Percentiles rank a stretch among this genome's conserved stretches.
phyloP scores from a whole-genome alignment of 441 rosid genomes.

The Sinapis alba region DNA sequence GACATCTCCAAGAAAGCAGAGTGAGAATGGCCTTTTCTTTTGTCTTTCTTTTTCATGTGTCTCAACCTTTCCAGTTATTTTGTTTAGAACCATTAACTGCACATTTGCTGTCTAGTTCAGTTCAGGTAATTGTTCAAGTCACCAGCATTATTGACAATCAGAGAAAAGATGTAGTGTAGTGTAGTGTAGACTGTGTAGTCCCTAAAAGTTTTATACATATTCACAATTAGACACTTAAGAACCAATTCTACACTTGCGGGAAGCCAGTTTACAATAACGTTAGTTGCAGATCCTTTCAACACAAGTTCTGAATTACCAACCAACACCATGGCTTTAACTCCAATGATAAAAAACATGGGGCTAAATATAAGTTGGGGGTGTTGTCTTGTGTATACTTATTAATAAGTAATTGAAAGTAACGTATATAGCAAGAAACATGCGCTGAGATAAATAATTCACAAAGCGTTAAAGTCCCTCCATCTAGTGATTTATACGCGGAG shows the following conservation, averaged over 20 bases:
- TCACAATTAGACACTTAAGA: background rate
- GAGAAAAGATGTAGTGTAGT: no score
- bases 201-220: no score
- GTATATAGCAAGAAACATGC: background rate
- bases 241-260: background rate
- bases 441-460: background rate
- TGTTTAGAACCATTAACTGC: conserved; percentile 9
- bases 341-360: background rate
- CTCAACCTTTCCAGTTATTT: background rate
- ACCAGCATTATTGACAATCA: background rate
- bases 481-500: background rate
- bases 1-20: conserved; percentile 45
- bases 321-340: no score
- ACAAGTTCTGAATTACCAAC: background rate
- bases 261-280: background rate
- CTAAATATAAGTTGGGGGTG: background rate
- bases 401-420: background rate
- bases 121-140: no score
- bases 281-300: background rate
- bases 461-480: background rate
- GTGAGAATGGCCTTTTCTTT: conserved; percentile 35
- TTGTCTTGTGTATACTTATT: background rate
- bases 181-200: no score
- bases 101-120: conserved; percentile 14
- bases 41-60: background rate